These are phyloP conservation scores for Fusarium secorum DNA, from an alignment of 2,329 filamentous ascomycete species.

Conservation along the genomic window DNA sequence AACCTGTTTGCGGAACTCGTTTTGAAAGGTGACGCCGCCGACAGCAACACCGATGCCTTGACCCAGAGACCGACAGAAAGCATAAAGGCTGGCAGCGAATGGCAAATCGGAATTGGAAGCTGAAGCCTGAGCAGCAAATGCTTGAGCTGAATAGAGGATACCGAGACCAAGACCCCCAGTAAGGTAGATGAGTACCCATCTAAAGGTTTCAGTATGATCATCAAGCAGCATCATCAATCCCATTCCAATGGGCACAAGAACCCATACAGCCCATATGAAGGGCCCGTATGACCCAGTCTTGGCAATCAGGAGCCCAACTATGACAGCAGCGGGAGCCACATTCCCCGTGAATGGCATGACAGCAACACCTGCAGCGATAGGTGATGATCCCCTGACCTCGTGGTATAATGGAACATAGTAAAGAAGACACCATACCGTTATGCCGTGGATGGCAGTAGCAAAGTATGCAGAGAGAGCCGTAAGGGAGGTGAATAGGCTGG, in stretches of 20 bases:
- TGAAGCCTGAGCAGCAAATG: conserved; percentile 67
- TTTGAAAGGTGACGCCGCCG: conserved; percentile 75
- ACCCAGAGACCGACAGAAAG: conserved; percentile 67
- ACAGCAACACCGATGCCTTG: conserved; percentile 72
- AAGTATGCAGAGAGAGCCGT: conserved; percentile 36
- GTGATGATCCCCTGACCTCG: conserved; percentile 33
- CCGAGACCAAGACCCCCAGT: conserved; percentile 68
- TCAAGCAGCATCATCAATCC: conserved; percentile 63
- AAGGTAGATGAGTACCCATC: conserved; percentile 70
- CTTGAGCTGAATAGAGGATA: conserved; percentile 69
- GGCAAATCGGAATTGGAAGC: conserved; percentile 52
- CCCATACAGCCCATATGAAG: conserved; percentile 69
- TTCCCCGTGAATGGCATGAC: conserved; percentile 68
- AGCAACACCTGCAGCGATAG: conserved; percentile 53
- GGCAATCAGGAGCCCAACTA: conserved; percentile 64
- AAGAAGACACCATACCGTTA: conserved; percentile 33
- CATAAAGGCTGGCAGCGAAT: conserved; percentile 68
- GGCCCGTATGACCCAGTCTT: conserved; percentile 67
- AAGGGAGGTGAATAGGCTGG: conserved; percentile 36
- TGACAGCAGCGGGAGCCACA: conserved; percentile 66
- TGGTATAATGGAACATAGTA: conserved; percentile 38
- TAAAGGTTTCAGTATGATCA: conserved; percentile 57
- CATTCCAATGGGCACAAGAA: conserved; percentile 64
- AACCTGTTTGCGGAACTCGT: conserved; percentile 63
- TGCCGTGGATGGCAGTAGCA: conserved; percentile 35